Evolutionary conservation across 345 rosid species (phyloP).

Genomic region (Brassica rapa): DNA sequence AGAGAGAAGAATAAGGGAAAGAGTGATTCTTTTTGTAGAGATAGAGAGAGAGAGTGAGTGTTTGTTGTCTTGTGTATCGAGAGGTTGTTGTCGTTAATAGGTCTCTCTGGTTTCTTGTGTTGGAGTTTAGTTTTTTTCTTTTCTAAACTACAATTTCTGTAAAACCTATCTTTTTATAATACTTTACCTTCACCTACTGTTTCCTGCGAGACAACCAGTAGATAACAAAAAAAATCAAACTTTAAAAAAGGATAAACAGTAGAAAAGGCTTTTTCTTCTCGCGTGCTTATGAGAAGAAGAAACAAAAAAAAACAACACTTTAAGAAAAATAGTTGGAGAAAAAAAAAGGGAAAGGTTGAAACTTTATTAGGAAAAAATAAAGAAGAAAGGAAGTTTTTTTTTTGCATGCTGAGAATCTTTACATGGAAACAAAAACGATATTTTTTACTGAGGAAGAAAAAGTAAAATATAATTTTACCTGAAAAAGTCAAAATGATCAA

Average conservation of each 20-base stretch:
- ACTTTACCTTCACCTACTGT: conserved; percentile 5
- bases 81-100: conserved; percentile 44
- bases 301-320: conserved; percentile 25
- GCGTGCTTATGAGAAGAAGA: conserved; percentile 47
- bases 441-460: background rate
- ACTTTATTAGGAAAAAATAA: no score
- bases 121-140: conserved; percentile 26
- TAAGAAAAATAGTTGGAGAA: conserved; percentile 32
- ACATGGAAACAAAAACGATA: no score
- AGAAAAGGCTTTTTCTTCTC: conserved; percentile 41
- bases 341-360: conserved; percentile 20
- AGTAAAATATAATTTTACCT: conserved; percentile 30
- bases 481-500: conserved; percentile 32
- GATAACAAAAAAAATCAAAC: conserved; percentile 19
- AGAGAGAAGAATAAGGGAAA: conserved; percentile 25
- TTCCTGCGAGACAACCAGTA: conserved; percentile 53
- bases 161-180: conserved; percentile 2
- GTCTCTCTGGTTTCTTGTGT: conserved; percentile 28
- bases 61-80: conserved; percentile 43
- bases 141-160: conserved; percentile 1
- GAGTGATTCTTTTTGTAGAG: conserved; percentile 42
- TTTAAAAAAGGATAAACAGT: conserved; percentile 20
- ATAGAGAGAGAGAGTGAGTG: conserved; percentile 20
- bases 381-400: background rate
- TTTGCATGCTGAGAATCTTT: conserved; percentile 30